A percentile compares a stretch with the other conserved stretches of the same genome.
phyloP scores from a whole-genome alignment of 345 rosid species.

The Lumnitzera littorea region DNA sequence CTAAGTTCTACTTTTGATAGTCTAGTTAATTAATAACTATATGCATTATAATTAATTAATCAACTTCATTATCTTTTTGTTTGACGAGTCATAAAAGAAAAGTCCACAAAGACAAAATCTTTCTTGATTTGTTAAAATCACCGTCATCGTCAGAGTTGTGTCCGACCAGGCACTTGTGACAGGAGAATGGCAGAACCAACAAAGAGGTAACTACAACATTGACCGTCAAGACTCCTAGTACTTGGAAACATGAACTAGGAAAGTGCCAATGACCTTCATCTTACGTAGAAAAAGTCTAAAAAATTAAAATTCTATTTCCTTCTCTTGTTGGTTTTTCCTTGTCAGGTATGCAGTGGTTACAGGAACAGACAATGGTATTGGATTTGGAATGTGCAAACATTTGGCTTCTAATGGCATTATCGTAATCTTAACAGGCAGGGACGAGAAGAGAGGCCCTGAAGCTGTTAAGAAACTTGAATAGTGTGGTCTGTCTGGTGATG shows the following conservation, averaged over 20 bases:
- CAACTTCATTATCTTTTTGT: too few species aligned
- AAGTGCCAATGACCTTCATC: too few species aligned
- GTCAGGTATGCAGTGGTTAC: slow-evolving; percentile 11
- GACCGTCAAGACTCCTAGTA: background rate
- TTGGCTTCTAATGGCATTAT: slow-evolving; percentile 14
- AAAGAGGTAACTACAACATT: slow-evolving; percentile 1
- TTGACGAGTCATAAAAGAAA: too few species aligned
- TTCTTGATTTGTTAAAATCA: too few species aligned
- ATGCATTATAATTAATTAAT: too few species aligned
- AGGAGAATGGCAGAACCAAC: slow-evolving; percentile 7
- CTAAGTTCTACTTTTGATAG: too few species aligned
- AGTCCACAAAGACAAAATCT: too few species aligned
- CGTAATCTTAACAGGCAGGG: slow-evolving; percentile 15
- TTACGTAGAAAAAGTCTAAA: too few species aligned
- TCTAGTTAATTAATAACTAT: too few species aligned
- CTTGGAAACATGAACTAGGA: too few species aligned
- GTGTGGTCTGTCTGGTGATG: slow-evolving; percentile 5
- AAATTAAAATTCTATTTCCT: background rate
- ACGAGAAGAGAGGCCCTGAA: slow-evolving; percentile 20
- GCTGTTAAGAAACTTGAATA: slow-evolving; percentile 20
- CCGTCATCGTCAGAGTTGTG: too few species aligned
- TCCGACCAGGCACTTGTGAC: too few species aligned
- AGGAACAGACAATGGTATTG: slow-evolving; percentile 12
- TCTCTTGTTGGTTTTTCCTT: slow-evolving; percentile 3
- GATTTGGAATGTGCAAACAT: slow-evolving; percentile 11